A percentile compares a stretch with the other conserved stretches of the same genome.
Evolutionary conservation across 495 filamentous ascomycete species (phyloP).

Genomic region (Aspergillus wentii): DNA sequence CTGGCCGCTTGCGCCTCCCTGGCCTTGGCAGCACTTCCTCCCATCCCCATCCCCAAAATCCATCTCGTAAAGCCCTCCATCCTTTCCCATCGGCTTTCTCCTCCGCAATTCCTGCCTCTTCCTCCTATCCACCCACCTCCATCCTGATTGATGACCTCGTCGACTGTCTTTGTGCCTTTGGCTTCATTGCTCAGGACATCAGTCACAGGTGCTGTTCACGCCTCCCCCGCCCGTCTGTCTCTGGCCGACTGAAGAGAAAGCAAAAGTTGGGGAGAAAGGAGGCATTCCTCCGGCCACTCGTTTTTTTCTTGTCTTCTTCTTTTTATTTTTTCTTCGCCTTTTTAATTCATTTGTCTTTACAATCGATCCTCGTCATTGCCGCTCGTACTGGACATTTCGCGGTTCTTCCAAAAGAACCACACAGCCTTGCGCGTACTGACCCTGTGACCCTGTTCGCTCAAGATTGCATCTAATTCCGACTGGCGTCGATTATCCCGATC

Average conservation of each 20-base stretch:
- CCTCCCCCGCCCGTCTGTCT: conserved; percentile 18
- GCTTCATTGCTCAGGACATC: conserved; percentile 22
- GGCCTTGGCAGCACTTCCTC: conserved; percentile 33
- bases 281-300: conserved; percentile 48
- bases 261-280: conserved; percentile 37
- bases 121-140: conserved; percentile 15
- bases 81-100: conserved; percentile 2
- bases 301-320: conserved; percentile 28
- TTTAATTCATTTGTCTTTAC: conserved; percentile 5
- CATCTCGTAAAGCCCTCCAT: conserved; percentile 13
- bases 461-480: background rate
- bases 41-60: conserved; percentile 34
- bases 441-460: background rate
- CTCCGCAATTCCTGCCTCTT: conserved; percentile 10
- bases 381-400: background rate
- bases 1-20: conserved; percentile 36
- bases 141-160: conserved; percentile 25
- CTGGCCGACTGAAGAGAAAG: conserved; percentile 28
- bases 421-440: background rate
- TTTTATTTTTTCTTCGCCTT: conserved; percentile 8
- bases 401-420: background rate
- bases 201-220: conserved; percentile 26
- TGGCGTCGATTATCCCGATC: background rate
- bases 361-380: background rate
- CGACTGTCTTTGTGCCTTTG: conserved; percentile 8